phyloP scores from a whole-genome alignment of 2,329 filamentous ascomycete genomes.

The Phaeophleospora eucalypticola region DNA sequence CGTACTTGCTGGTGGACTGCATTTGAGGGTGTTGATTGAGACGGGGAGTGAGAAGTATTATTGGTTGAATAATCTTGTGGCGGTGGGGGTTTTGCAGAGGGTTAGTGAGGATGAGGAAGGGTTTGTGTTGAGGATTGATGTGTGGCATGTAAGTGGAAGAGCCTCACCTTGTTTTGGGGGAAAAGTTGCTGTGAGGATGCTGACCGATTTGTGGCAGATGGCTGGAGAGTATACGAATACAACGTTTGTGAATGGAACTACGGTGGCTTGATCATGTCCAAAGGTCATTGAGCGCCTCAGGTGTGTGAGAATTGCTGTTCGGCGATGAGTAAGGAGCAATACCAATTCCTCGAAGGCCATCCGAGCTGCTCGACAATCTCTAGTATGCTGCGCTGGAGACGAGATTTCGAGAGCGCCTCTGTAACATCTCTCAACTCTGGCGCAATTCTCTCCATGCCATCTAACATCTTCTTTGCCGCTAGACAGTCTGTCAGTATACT shows the following conservation, averaged over 20 bases:
- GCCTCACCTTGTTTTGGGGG: neutral
- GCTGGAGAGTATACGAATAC: slow-evolving; percentile 14
- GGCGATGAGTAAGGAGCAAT: too few species aligned
- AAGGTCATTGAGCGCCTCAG: too few species aligned
- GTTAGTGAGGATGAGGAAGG: slow-evolving; percentile 13
- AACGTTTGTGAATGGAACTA: slow-evolving; percentile 19
- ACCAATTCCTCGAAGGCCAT: too few species aligned
- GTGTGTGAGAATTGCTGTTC: too few species aligned
- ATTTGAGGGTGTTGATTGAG: slow-evolving; percentile 35
- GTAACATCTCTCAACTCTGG: too few species aligned
- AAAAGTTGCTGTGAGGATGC: neutral
- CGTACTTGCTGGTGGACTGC: slow-evolving; percentile 26
- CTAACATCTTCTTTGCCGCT: too few species aligned
- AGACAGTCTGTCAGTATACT: too few species aligned
- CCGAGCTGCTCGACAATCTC: too few species aligned
- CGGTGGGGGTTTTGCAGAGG: slow-evolving; percentile 18
- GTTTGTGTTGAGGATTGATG: slow-evolving; percentile 24
- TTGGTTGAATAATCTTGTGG: slow-evolving; percentile 38
- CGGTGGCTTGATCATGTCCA: too few species aligned
- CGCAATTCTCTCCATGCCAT: too few species aligned
- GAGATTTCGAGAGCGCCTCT: too few species aligned
- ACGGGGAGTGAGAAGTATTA: slow-evolving; percentile 33
- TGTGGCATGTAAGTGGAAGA: slow-evolving; percentile 29
- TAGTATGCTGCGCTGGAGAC: too few species aligned
- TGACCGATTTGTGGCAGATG: slow-evolving; percentile 8